These are phyloP conservation scores for Thielaviopsis ethacetica DNA, from an alignment of 2,329 filamentous ascomycete genomes.

Conservation along the genomic window DNA sequence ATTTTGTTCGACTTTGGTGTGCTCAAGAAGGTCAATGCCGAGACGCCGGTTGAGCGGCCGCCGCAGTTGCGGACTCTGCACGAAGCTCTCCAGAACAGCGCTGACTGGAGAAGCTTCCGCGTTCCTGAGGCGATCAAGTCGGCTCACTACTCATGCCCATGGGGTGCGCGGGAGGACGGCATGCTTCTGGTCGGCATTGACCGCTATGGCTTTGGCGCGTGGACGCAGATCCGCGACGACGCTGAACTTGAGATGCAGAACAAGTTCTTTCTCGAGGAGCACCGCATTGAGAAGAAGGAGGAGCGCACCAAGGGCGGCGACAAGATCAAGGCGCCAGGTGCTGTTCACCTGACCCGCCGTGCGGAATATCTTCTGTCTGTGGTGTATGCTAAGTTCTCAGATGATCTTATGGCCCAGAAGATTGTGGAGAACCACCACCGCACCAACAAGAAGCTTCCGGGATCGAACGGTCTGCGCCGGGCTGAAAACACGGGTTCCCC, in stretches of 20 bases:
- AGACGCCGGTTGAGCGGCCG: conserved; percentile 84
- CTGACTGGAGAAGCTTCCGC: conserved; percentile 66
- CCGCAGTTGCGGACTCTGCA: conserved; percentile 74
- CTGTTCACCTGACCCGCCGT: conserved; percentile 86
- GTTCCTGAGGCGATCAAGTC: conserved; percentile 84
- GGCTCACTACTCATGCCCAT: conserved; percentile 78
- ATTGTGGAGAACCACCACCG: conserved; percentile 85
- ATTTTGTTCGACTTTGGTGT: conserved; percentile 89
- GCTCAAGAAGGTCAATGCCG: conserved; percentile 87
- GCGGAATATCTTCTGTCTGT: conserved; percentile 95
- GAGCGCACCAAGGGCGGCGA: conserved; percentile 67
- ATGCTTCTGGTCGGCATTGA: conserved; percentile 94
- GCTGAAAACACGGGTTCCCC: conserved; percentile 54
- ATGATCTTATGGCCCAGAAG: conserved; percentile 58
- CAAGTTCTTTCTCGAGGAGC: conserved; percentile 93
- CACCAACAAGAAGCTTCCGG: conserved; percentile 65
- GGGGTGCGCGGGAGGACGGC: conserved; percentile 86
- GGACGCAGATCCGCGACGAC: conserved; percentile 88
- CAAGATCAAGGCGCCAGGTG: conserved; percentile 82
- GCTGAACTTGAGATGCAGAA: conserved; percentile 68
- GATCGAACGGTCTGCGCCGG: conserved; percentile 44
- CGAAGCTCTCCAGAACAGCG: conserved; percentile 47
- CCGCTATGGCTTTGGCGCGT: conserved; percentile 87
- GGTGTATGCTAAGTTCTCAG: conserved; percentile 67
- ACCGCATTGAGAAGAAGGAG: conserved; percentile 95